phyloP scores from a whole-genome alignment of 257 asterid species.

The Solanum bulbocastanum region DNA sequence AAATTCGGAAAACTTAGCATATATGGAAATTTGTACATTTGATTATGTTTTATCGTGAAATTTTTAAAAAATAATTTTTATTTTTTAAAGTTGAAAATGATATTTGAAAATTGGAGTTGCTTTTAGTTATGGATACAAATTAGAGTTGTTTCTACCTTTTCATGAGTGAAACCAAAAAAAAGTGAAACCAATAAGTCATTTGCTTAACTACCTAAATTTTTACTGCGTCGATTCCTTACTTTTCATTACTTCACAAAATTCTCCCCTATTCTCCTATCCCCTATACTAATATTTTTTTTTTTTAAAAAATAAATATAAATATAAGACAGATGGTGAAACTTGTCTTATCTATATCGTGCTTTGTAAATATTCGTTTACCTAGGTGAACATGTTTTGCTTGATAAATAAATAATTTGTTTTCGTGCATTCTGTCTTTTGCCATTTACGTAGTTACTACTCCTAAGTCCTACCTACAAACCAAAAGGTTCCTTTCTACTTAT shows the following conservation, averaged over 20 bases:
- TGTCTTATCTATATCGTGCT: not conserved
- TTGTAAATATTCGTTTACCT: not conserved
- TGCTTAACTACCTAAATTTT: too few species aligned
- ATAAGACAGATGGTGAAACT: not conserved
- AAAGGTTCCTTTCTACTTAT: not conserved
- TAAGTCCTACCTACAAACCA: not conserved
- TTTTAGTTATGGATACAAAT: too few species aligned
- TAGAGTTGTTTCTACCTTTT: too few species aligned
- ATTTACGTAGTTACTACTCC: not conserved
- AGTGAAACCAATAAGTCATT: too few species aligned
- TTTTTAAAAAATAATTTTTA: too few species aligned
- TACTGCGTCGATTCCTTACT: too few species aligned
- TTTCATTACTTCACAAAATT: too few species aligned
- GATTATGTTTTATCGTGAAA: not conserved
- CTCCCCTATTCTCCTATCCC: not conserved
- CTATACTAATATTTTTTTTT: too few species aligned
- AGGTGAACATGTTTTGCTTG: not conserved
- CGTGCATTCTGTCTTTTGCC: not conserved
- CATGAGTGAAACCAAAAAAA: not conserved
- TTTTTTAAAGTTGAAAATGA: too few species aligned
- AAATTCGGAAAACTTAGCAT: too few species aligned
- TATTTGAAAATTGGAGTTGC: fast-evolving
- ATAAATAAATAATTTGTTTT: not conserved
- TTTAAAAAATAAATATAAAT: too few species aligned
- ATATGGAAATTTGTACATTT: too few species aligned